Evolutionary conservation across 441 rosid genomes (phyloP), one percentile per base, ranked within the genome.

Genomic region (Eruca vesicaria): DNA sequence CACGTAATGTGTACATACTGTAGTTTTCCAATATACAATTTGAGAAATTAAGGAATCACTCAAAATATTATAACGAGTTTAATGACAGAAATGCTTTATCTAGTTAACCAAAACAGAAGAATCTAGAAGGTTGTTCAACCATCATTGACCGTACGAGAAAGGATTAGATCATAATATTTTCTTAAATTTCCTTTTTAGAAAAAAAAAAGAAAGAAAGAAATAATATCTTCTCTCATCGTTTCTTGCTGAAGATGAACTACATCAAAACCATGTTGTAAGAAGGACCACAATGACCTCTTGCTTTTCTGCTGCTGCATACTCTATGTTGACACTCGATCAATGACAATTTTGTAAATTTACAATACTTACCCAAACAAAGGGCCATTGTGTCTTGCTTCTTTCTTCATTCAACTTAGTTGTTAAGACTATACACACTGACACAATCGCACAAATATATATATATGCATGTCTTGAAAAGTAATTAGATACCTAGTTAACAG

Each of bases 361-460:
- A 43, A n/a, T 62, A 45, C 45, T 28, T 31, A 15, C 66, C 71
- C 55, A 76, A 69, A 56, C 9, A 63, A 63, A 28, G 45, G 31
- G 20, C 11, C 56, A 63, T 15, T 12, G 4, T 36, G 33, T 20
- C 41, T 76, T 69, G 9, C 26, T 43, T 59, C 55, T 23, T 71
- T 59, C 16, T 36, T 8, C 50, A 19, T 67, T 68, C 56, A 53
- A 28, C 75, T 45, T 55, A 66, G 78, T 78, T 68, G 81, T 63
- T 78, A 43, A 48, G 81, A 78, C 68, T 78, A 72, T 62, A 59
- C 48, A 64, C 77, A 72, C 66, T 72, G 21, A 32, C 69, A 71
- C 68, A 58, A 57, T 4, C 67, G 12, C 53, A 52, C 68, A 66
- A 63, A 32, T 9, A 33, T 9, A 32, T 8, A 50, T 29, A 2